phyloP scores from a whole-genome alignment of 208 protist genomes.

The Crithidia bombi region DNA sequence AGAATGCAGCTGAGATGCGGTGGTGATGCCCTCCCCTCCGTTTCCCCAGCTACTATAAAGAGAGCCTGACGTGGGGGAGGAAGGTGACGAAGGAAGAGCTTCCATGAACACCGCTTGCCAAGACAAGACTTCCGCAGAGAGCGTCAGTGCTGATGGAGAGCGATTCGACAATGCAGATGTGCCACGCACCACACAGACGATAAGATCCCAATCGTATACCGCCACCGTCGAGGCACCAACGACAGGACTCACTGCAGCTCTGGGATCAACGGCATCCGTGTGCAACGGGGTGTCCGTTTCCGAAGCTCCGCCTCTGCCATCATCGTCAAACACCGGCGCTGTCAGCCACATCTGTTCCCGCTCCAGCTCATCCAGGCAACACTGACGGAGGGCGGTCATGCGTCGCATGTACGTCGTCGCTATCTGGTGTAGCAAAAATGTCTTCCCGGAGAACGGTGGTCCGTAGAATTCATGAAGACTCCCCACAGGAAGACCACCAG shows the following conservation, averaged over 20 bases:
- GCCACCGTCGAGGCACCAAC: not conserved
- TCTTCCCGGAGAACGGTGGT: slow-evolving; percentile 40
- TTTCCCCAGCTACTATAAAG: not conserved
- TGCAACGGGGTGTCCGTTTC: not conserved
- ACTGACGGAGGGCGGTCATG: slow-evolving; percentile 40
- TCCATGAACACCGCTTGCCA: not conserved
- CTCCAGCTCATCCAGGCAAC: slow-evolving; percentile 19
- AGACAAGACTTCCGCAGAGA: slow-evolving; percentile 3
- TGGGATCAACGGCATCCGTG: not conserved
- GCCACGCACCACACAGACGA: slow-evolving; percentile 28
- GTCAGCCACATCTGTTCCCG: slow-evolving; percentile 6
- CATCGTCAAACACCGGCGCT: not conserved
- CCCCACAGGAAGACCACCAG: slow-evolving; percentile 35
- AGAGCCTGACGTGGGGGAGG: not conserved
- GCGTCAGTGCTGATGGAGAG: not conserved
- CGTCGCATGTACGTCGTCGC: slow-evolving; percentile 21
- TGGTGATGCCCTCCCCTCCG: not conserved
- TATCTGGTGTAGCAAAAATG: slow-evolving; percentile 31
- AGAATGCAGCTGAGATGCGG: not conserved
- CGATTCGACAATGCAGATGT: not conserved
- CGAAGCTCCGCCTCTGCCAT: too few species aligned
- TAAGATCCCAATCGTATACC: slow-evolving; percentile 33
- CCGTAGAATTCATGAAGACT: slow-evolving; percentile 54
- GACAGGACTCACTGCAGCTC: too few species aligned
- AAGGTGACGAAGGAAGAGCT: not conserved